Percentiles rank a stretch among this genome's conserved stretches.
Conservation (phyloP, 768 basidiomycete genomes). For the Dacryopinax primogenitus region DNA sequence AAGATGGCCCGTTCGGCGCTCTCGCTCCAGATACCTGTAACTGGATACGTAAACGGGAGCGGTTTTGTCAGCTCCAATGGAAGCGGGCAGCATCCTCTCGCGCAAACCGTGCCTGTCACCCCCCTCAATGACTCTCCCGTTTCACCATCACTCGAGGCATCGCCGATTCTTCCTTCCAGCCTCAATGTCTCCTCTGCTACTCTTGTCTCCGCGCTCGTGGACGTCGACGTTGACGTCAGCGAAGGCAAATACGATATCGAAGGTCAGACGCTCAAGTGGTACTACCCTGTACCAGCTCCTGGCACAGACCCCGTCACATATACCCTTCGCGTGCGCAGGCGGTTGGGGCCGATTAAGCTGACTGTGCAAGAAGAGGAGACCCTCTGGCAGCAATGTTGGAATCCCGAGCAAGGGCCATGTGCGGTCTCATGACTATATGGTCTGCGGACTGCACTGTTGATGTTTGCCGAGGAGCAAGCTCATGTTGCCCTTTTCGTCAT, state of each 20-base stretch:
- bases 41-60: background rate
- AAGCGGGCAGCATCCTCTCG: background rate
- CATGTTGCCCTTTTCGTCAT: too few relatives aligned
- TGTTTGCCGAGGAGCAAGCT: too few relatives aligned
- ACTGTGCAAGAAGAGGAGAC: conserved; percentile 15
- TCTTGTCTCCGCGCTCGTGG: conserved; percentile 22
- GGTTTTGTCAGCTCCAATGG: background rate
- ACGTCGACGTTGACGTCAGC: conserved; percentile 34
- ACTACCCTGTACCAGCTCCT: conserved; percentile 29
- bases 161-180: background rate
- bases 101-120: background rate
- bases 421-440: background rate
- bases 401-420: background rate
- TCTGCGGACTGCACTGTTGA: too few relatives aligned
- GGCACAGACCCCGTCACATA: conserved; percentile 24
- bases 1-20: background rate
- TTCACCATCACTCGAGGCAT: background rate
- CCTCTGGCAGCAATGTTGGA: background rate
- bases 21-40: background rate
- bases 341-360: conserved; percentile 31
- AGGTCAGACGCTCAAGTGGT: conserved; percentile 43
- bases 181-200: background rate
- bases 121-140: background rate
- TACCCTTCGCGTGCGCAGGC: conserved; percentile 33
- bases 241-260: conserved; percentile 38